Evolutionary conservation across 306 rosid species (phyloP).

Genomic region (Luffa acutangula): DNA sequence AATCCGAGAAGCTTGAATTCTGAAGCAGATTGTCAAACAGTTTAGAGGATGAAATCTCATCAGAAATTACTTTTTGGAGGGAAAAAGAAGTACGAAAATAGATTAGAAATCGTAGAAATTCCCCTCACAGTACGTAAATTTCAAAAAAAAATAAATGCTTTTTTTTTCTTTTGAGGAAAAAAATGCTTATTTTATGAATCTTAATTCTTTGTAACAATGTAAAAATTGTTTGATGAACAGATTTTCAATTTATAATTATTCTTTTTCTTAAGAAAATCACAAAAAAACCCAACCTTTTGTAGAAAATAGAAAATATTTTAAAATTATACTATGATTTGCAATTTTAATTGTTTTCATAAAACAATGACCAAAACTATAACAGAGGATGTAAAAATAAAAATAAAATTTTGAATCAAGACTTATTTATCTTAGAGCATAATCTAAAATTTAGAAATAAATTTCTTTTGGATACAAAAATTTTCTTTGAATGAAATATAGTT

Average conservation of each 20-base stretch:
- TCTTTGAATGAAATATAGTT: background rate
- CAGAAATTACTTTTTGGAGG: background rate
- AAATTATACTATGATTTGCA: background rate
- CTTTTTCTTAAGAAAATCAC: no score
- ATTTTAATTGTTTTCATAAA: background rate
- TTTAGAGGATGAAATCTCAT: background rate
- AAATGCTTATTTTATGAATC: background rate
- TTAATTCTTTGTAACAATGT: background rate
- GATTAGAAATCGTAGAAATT: background rate
- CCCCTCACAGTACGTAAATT: background rate
- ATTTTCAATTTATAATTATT: background rate
- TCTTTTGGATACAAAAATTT: no score
- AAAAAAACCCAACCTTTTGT: no score
- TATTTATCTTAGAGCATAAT: no score
- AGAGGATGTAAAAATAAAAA: no score
- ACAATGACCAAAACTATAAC: background rate
- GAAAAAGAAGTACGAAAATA: background rate
- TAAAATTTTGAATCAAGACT: no score
- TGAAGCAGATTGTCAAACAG: conserved; percentile 9
- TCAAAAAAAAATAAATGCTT: no score
- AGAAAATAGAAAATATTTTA: no score
- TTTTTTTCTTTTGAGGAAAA: no score
- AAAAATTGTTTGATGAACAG: background rate
- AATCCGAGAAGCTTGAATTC: conserved; percentile 20
- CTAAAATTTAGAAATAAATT: background rate